Evolutionary conservation across 441 rosid genomes (phyloP), one percentile per base, ranked within the genome.

Genomic region (Jatropha podagrica): DNA sequence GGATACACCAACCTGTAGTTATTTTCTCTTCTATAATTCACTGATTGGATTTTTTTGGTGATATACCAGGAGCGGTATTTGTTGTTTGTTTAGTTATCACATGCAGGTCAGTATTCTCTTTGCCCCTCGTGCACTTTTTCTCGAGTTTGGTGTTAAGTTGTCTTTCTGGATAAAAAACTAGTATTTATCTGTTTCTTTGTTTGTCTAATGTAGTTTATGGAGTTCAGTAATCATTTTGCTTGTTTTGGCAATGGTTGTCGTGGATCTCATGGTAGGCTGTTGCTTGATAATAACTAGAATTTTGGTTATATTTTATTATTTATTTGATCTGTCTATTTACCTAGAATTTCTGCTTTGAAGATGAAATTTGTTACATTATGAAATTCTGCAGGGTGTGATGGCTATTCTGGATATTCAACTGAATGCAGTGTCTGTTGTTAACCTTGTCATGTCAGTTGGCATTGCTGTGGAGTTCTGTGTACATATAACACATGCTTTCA

Each of bases 391-490:
- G 99, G 99, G 99, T 20, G 93, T 92, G 72, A 96, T 96, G 98
- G 96, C 98, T 59, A 80, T 92, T 80, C 86, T 94, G 71, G 74
- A 82, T 68, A 96, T 96, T 84, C 99, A 96, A 88, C 88, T 96
- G 78, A 96, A 96, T 75, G 99, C 99, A 48, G 75, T 96, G 69
- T 96, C 99, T 0, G 98, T 96, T 46, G 99, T 96, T 74, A 96
- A 96, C 87, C 91, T 96, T 67, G 86, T 96, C 75, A 92, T 96
- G 99, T 81, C 99, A n/a, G 98, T 94, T 65, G 98, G 99, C 70
- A 94, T 96, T 73, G 94, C 93, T 13, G 97, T 94, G 60, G 99
- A 96, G 89, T 96, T 96, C 80, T 96, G 99, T 60, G 98, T 96
- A 75, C 99, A 96, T 81, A 89, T 91, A 80, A 90, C 98, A n/a